phyloP scores from a whole-genome alignment of 164 flowering plant species.

The Saururus chinensis region DNA sequence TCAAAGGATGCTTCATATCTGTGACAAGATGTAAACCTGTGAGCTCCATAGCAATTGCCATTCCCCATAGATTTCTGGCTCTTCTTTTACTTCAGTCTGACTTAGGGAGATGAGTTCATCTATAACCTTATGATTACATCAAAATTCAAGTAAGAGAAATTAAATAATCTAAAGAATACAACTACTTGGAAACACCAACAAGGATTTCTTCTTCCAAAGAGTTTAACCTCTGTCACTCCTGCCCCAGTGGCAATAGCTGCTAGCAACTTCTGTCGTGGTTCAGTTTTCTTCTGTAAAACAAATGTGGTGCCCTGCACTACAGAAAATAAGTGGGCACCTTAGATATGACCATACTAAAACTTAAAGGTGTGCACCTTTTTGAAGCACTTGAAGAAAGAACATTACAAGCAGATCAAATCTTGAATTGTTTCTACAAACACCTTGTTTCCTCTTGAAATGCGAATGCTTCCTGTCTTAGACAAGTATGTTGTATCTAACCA shows the following conservation, averaged over 20 bases:
- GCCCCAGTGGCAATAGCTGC: conserved; percentile 52
- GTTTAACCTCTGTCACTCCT: conserved; percentile 48
- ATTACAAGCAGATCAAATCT: neutral
- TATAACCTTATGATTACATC: conserved; percentile 45
- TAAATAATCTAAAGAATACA: no score
- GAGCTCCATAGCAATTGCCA: conserved; percentile 95
- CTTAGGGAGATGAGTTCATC: conserved; percentile 44
- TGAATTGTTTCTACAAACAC: conserved; percentile 14
- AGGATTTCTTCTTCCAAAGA: no score
- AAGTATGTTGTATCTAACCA: conserved; percentile 94
- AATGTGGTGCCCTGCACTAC: conserved; percentile 99
- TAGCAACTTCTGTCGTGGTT: conserved; percentile 67
- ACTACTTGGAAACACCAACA: no score
- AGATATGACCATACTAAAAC: neutral
- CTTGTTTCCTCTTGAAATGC: conserved; percentile 95
- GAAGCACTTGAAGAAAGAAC: neutral
- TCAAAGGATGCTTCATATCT: no score
- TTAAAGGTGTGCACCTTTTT: neutral
- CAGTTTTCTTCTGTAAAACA: conserved; percentile 85
- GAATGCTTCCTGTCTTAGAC: conserved; percentile 75
- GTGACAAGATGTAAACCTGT: conserved; percentile 32
- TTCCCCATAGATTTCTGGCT: conserved; percentile 55
- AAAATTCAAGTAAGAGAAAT: neutral
- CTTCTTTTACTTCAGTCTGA: conserved; percentile 20
- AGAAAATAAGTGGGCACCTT: conserved; percentile 5